Evolutionary conservation across 2,329 filamentous ascomycete genomes (phyloP).

Genomic region (Mycosphaerella sp.): DNA sequence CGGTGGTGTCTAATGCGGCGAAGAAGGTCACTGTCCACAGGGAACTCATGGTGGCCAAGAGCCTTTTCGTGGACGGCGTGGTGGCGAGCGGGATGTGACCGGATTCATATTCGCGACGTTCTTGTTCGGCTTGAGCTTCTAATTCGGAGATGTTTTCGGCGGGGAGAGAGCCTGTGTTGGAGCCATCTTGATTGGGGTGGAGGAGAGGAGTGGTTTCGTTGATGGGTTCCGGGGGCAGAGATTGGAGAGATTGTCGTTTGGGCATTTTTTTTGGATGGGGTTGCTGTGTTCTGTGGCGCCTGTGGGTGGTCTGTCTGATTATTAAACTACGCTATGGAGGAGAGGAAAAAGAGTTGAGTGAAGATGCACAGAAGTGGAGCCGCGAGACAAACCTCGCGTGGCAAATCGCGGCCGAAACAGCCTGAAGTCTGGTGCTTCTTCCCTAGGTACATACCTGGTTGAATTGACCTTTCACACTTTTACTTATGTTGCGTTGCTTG

Average conservation of each 20-base stretch:
- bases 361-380: too few relatives aligned
- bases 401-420: too few relatives aligned
- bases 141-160: slow-evolving; percentile 14
- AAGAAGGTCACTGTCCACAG: slow-evolving; percentile 52
- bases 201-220: slow-evolving; percentile 4
- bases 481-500: too few relatives aligned
- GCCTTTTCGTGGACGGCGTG: slow-evolving; percentile 43
- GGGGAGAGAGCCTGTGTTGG: not conserved
- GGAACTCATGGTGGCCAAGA: slow-evolving; percentile 45
- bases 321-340: too few relatives aligned
- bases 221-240: slow-evolving; percentile 8
- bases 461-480: too few relatives aligned
- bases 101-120: slow-evolving; percentile 31
- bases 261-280: not conserved
- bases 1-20: slow-evolving; percentile 64
- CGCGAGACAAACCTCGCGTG: too few relatives aligned
- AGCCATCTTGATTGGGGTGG: slow-evolving; percentile 5
- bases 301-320: not conserved
- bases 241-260: slow-evolving; percentile 1
- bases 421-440: too few relatives aligned
- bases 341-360: too few relatives aligned
- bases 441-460: too few relatives aligned
- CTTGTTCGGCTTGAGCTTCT: slow-evolving; percentile 30
- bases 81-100: slow-evolving; percentile 30
- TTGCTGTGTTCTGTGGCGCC: not conserved